These are phyloP conservation scores for Proteromonas lacertae DNA, from an alignment of 352 stramenopile species.

Conservation along the genomic window DNA sequence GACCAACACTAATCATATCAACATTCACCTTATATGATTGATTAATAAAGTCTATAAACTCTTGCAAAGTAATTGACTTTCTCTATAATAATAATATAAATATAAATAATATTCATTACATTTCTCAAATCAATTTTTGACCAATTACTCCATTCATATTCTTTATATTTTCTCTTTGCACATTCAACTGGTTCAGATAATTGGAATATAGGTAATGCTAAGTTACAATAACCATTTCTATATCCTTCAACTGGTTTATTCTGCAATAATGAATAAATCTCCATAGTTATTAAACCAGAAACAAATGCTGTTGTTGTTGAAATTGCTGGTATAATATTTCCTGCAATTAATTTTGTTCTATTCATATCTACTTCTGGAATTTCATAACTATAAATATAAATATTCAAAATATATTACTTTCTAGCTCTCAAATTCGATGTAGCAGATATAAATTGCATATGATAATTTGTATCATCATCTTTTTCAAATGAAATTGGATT, in stretches of 20 bases:
- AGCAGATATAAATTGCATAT: slow-evolving; percentile 85
- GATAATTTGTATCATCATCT: slow-evolving; percentile 54
- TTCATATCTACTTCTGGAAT: slow-evolving; percentile 85
- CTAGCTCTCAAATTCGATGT: slow-evolving; percentile 78
- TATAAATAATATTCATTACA: no score
- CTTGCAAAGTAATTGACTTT: no score
- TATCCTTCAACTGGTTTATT: slow-evolving; percentile 47
- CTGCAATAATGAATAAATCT: slow-evolving; percentile 52
- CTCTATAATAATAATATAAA: no score
- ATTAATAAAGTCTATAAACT: no score
- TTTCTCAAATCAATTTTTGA: no score
- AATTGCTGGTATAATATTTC: slow-evolving; percentile 98
- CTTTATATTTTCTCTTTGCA: no score
- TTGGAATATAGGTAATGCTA: slow-evolving; percentile 82
- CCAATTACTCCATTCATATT: no score
- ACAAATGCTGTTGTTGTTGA: slow-evolving; percentile 94
- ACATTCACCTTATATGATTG: no score
- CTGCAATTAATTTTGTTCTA: slow-evolving; percentile 87
- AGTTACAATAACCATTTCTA: slow-evolving; percentile 92
- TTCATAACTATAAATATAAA: slow-evolving; percentile 89
- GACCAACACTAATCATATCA: no score
- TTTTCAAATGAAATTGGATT: slow-evolving; percentile 88
- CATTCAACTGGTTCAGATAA: slow-evolving; percentile 87
- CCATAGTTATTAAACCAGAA: slow-evolving; percentile 73
- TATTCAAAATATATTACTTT: no score